phyloP scores from a whole-genome alignment of 2,329 filamentous ascomycete species.

The Fusarium floridanum region DNA sequence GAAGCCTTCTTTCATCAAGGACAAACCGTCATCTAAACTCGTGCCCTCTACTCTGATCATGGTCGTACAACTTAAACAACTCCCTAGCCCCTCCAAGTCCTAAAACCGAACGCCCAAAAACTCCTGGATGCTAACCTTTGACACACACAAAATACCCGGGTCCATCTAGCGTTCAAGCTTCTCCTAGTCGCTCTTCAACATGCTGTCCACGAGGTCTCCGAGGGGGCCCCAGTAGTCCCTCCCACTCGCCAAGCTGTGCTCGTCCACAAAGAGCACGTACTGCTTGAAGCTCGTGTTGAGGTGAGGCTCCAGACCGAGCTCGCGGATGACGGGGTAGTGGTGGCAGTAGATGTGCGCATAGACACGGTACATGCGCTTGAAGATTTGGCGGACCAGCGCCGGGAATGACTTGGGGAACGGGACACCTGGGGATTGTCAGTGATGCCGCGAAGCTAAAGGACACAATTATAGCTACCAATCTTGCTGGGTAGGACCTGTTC shows the following conservation, averaged over 20 bases:
- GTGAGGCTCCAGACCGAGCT: slow-evolving; percentile 95
- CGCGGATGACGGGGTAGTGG: slow-evolving; percentile 96
- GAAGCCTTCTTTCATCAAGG: not conserved
- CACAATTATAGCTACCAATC: slow-evolving; percentile 70
- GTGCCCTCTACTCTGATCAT: slow-evolving; percentile 20
- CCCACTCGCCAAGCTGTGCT: slow-evolving; percentile 90
- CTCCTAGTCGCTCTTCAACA: slow-evolving; percentile 88
- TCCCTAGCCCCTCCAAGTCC: slow-evolving; percentile 19
- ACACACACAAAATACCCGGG: slow-evolving; percentile 1
- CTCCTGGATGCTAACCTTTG: slow-evolving; percentile 28
- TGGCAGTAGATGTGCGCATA: slow-evolving; percentile 99
- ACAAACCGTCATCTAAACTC: not conserved
- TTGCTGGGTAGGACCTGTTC: slow-evolving; percentile 94
- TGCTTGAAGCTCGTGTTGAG: slow-evolving; percentile 99
- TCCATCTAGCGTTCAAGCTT: slow-evolving; percentile 23
- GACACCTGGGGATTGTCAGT: slow-evolving; percentile 69
- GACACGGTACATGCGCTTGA: slow-evolving; percentile 98
- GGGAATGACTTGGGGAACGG: slow-evolving; percentile 96
- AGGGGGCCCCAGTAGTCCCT: slow-evolving; percentile 98
- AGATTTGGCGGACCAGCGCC: slow-evolving; percentile 90
- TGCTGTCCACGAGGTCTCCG: slow-evolving; percentile 96
- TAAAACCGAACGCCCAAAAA: slow-evolving; percentile 37
- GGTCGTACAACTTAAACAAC: slow-evolving; percentile 37
- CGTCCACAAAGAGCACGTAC: slow-evolving; percentile 98
- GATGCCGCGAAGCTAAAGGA: not conserved